Percentiles rank a stretch among this genome's conserved stretches.
Conservation (phyloP, 83 land plant species). For the Thuja plicata region DNA sequence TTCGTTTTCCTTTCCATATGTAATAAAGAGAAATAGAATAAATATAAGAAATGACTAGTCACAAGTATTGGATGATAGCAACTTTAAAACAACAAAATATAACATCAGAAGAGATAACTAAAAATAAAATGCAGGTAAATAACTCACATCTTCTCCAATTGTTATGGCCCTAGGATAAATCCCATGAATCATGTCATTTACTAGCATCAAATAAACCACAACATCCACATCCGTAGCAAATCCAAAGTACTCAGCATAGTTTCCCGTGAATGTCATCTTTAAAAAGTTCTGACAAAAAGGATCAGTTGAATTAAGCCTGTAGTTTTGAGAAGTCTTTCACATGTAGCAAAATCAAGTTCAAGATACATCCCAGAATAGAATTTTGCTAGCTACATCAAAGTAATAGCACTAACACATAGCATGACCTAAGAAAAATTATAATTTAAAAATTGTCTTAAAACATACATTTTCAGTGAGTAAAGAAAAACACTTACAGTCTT, state of each 20-base stretch:
- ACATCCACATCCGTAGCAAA: conserved; percentile 93
- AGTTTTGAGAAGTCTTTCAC: neutral
- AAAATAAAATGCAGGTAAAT: neutral
- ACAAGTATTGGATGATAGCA: neutral
- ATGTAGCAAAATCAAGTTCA: neutral
- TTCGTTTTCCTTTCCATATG: neutral
- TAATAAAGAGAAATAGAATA: neutral
- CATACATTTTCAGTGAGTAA: neutral
- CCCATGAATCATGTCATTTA: conserved; percentile 86
- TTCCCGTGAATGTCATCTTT: conserved; percentile 83
- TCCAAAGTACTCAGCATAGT: conserved; percentile 90
- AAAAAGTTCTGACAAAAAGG: neutral
- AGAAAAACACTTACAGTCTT: neutral
- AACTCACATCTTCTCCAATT: conserved; percentile 90
- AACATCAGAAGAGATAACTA: neutral
- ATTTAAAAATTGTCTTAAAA: neutral
- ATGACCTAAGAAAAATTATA: neutral
- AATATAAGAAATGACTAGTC: neutral
- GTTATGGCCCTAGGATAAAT: conserved; percentile 69
- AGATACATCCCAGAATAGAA: neutral
- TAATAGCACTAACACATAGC: neutral
- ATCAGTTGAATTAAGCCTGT: neutral
- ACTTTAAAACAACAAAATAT: neutral
- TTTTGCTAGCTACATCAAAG: neutral
- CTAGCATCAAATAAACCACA: conserved; percentile 87